Percentiles rank a stretch among this genome's conserved stretches.
These are phyloP conservation scores for Carnegiea gigantea DNA, from an alignment of 179 eudicot species.

Conservation along the genomic window DNA sequence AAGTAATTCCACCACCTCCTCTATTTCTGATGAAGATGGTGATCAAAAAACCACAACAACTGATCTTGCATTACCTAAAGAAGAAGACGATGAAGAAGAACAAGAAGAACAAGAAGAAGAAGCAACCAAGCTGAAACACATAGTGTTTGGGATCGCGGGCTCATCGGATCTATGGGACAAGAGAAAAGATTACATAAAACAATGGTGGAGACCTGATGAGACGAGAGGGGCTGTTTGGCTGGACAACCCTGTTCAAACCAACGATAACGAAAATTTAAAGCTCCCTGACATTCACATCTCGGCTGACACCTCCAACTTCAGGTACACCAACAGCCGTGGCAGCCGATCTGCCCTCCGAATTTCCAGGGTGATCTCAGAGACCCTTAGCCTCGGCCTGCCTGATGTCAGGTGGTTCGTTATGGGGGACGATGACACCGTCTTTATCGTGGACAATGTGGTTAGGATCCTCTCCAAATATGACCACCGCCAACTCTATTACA, in stretches of 20 bases:
- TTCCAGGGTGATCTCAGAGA: conserved; percentile 66
- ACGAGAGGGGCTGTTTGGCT: conserved; percentile 76
- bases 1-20: not conserved
- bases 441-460: conserved; percentile 59
- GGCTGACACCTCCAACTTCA: conserved; percentile 43
- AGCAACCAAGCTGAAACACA: conserved; percentile 43
- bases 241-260: conserved; percentile 34
- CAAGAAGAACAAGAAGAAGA: not conserved
- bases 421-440: conserved; percentile 83
- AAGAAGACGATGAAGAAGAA: not conserved
- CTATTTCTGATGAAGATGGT: not conserved
- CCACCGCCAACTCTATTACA: conserved; percentile 58
- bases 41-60: not conserved
- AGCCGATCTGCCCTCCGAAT: conserved; percentile 58
- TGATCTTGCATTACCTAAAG: not conserved
- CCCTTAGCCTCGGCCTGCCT: conserved; percentile 50
- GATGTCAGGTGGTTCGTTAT: conserved; percentile 72
- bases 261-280: conserved; percentile 22
- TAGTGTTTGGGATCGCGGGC: conserved; percentile 65
- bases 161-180: conserved; percentile 53
- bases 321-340: conserved; percentile 56
- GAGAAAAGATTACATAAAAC: conserved; percentile 62
- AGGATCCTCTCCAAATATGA: conserved; percentile 61
- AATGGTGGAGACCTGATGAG: conserved; percentile 64
- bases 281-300: conserved; percentile 59